Base-by-base conservation (phyloP, 2,329 filamentous ascomycete species). In the Exophiala oligosperma region DNA sequence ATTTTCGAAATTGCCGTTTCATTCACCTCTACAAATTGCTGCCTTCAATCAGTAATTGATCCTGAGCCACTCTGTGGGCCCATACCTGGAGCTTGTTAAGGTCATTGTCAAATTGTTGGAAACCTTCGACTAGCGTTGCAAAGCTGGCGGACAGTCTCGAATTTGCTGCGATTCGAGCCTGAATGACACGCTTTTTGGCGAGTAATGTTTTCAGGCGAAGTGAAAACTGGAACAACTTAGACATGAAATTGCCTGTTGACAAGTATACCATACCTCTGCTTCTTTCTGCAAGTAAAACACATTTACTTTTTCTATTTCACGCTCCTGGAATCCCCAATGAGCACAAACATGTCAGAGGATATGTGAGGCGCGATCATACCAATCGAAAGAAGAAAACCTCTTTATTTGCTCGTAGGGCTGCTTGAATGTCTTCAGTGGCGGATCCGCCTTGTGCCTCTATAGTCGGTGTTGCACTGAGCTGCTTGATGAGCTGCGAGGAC, bases 1-100 rank as follows among this genome's bases (percentile, higher is more conserved):
- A 99, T 99, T 75, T 99, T 99, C 28, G 93, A 97, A 73, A 97
- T 97, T 14, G 92, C 94, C 1, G 91, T 97, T 69, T 94, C 93
- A 72, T 99, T 99, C 71, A 97, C 90, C 74, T 97, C 93, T 64
- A 99, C 92, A 74, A 97, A 99, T 79, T 97, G 94, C 79, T 97
- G 67, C 49, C 55, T 11, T 43, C 21, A 12, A 52, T 64, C 49
- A 64, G 59, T 37, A 23, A 35, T 14, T 2, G 17, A 3, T 35
- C 5, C n/a, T 12, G 8, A 28, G 4, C 5, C 5, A 12, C 17
- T 7, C 40, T 46, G 21, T 29, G 23, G 35, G 26, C 49, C 70
- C 76, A 71, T 70, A 84, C 81, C 73, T 85, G 92, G 14, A 99
- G 84, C 76, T 99, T 99, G 77, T 96, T 96, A 47, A 99, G 77